These are phyloP conservation scores for Artemisia argyi DNA, from an alignment of 129 eudicot genomes.

Conservation along the genomic window DNA sequence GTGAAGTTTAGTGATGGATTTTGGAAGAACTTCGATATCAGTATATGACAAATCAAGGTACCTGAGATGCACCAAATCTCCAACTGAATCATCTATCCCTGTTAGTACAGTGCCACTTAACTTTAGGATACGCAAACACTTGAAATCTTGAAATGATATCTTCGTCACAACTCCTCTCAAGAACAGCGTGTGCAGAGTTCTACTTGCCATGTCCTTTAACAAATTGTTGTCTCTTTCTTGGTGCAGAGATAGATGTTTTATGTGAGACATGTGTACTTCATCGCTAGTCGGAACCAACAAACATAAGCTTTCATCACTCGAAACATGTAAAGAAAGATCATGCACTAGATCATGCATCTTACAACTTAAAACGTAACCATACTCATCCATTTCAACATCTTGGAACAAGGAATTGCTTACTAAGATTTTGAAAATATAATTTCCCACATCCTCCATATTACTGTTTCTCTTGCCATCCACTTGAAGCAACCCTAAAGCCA, in stretches of 20 bases:
- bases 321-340: neutral
- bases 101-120: neutral
- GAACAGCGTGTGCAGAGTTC: neutral
- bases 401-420: neutral
- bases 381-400: neutral
- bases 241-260: neutral
- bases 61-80: neutral
- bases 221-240: neutral
- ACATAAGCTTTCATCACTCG: neutral
- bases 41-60: neutral
- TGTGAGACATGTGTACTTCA: neutral
- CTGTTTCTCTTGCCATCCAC: neutral
- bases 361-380: neutral
- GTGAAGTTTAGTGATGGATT: neutral
- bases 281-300: neutral
- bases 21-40: neutral
- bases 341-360: too few relatives aligned
- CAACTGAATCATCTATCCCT: neutral
- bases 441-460: neutral
- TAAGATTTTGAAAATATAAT: neutral
- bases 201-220: neutral
- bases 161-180: neutral
- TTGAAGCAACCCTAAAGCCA: neutral
- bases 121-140: neutral
- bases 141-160: constrained; percentile 2